Evolutionary conservation across 1,284 basidiomycete species (phyloP).

Genomic region (Dichomitus squalens): DNA sequence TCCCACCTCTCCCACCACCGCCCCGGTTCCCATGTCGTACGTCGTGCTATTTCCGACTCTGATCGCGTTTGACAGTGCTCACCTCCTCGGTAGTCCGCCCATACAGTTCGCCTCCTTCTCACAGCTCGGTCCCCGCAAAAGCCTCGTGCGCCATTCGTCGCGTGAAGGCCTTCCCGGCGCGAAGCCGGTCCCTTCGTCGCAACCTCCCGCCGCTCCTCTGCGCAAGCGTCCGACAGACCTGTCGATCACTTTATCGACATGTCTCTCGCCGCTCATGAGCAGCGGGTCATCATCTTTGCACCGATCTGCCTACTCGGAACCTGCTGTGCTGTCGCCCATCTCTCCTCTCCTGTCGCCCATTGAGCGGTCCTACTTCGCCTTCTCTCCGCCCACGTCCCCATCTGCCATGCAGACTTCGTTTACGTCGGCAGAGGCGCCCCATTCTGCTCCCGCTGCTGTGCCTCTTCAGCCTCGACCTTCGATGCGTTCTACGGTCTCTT

Average conservation of each 20-base stretch:
- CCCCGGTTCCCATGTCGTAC: constrained; percentile 24
- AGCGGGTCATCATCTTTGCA: constrained; percentile 22
- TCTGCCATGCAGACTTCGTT: constrained; percentile 15
- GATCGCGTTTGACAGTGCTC: not conserved
- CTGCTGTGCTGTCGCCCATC: constrained; percentile 41
- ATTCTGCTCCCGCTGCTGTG: constrained; percentile 6
- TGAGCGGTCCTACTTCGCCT: constrained; percentile 27
- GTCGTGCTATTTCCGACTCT: constrained; percentile 11
- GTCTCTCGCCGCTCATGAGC: constrained; percentile 17
- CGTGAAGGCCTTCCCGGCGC: constrained; percentile 60
- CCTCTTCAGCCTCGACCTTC: constrained; percentile 26
- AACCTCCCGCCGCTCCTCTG: constrained; percentile 34
- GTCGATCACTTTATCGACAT: constrained; percentile 26
- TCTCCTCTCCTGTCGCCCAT: constrained; percentile 25
- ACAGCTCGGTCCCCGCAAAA: not conserved
- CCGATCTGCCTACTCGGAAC: constrained; percentile 26
- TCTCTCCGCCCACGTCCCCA: constrained; percentile 24
- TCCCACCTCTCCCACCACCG: constrained; percentile 24
- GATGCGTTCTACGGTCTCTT: constrained; percentile 31
- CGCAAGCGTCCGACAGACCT: constrained; percentile 27
- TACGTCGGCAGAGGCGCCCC: constrained; percentile 3
- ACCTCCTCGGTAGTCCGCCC: not conserved
- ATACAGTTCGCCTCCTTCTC: constrained; percentile 8
- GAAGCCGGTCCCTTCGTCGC: constrained; percentile 58
- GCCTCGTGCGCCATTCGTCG: constrained; percentile 37